Evolutionary conservation across 768 basidiomycete genomes (phyloP), one percentile per base, ranked within the genome.

Genomic region (Tephrocybe rancida): DNA sequence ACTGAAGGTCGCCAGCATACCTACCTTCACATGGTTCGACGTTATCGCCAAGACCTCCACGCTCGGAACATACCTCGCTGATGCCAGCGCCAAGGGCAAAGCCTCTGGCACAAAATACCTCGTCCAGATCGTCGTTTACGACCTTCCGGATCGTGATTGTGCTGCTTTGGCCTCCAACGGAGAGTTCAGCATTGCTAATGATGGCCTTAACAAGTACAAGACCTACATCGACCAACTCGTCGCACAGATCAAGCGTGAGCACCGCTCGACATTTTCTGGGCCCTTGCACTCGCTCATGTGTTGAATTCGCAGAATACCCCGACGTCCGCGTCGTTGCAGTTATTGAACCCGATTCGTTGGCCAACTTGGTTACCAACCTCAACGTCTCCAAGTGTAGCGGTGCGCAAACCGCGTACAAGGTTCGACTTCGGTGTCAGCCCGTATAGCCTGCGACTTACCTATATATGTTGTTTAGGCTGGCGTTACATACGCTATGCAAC

Each of bases 361-460:
- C 84, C 54, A 86, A 86, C 73, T 62, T 87, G 61, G 85, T 87
- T 61, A 86, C 84, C 64, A 87, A 86, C 77, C 60, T 85, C 66
- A 83, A 67, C 67, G 80, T 84, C 30, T 57, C 69, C 32, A 83
- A 85, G 64, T 85, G 84, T 65, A 62, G 75, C 42, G 73, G 73
- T 57, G 85, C 84, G n/a, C 71, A 81, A 59, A 65, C 70, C 26
- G 76, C 80, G 14, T 84, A 86, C 72, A 71, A 76, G 62, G 74
- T 73, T 55, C 18, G 67, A 48, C 16, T 7, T 19, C n/a, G 7
- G 35, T 22, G 8, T 2, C 24, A 8, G 19, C 32, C 9, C 2
- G 16, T 42, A 39, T n/a, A 47, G 19, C 22, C 42, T n/a, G n/a
- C 16, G 45, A 34, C 16, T 16, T 13, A 14, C 26, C 35, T 37